Evolutionary conservation across 2,329 filamentous ascomycete genomes (phyloP).

Genomic region (Beauveria medogensis): DNA sequence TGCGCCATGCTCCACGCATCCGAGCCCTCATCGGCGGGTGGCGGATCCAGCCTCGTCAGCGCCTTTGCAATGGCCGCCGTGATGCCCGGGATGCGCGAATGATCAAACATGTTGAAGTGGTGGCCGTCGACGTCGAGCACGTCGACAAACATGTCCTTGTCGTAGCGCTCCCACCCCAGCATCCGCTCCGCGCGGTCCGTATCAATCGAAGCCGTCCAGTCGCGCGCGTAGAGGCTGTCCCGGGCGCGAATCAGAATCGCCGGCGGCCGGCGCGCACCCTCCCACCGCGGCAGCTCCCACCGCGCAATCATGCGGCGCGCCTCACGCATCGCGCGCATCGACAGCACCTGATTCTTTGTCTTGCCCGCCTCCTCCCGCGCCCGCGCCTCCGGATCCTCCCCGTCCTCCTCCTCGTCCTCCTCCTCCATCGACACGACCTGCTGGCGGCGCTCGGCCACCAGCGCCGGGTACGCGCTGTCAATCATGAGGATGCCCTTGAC

Average conservation of each 20-base stretch:
- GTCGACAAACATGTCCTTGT: constrained; percentile 33
- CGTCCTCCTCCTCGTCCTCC: neutral
- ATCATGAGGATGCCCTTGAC: constrained; percentile 45
- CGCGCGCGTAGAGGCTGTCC: constrained; percentile 28
- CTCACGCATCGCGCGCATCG: constrained; percentile 33
- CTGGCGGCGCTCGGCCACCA: constrained; percentile 14
- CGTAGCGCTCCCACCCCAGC: constrained; percentile 44
- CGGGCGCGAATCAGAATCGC: constrained; percentile 38
- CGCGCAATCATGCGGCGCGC: constrained; percentile 30
- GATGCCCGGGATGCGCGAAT: constrained; percentile 20
- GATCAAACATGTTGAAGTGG: constrained; percentile 41
- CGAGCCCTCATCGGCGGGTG: neutral
- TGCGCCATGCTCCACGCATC: neutral
- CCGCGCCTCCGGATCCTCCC: neutral
- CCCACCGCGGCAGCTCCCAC: constrained; percentile 35
- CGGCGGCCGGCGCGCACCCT: constrained; percentile 26
- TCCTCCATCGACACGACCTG: neutral
- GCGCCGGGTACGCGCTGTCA: constrained; percentile 37
- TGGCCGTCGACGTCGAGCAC: constrained; percentile 43
- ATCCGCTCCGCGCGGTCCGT: constrained; percentile 29
- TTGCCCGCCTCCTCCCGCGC: constrained; percentile 21
- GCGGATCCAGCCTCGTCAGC: constrained; percentile 9
- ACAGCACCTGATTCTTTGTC: constrained; percentile 26
- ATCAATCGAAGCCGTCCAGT: constrained; percentile 31
- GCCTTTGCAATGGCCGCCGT: constrained; percentile 18